phyloP scores from a whole-genome alignment of 1,139 yeast species.

The Protomyces inouyei region DNA sequence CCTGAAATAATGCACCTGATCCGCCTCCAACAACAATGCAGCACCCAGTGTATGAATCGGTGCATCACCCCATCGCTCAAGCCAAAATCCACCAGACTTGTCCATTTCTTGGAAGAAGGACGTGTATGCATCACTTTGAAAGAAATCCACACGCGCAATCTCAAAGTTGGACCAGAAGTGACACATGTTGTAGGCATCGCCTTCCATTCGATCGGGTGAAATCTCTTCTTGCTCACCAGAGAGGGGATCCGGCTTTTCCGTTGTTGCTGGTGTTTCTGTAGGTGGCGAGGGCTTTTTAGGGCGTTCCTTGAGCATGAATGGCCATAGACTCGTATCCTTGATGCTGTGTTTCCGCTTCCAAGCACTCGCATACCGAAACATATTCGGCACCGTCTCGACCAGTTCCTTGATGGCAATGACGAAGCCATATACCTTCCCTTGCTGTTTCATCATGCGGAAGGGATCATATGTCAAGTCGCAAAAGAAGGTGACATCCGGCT shows the following conservation, averaged over 20 bases:
- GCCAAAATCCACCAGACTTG: constrained; percentile 69
- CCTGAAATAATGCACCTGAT: constrained; percentile 78
- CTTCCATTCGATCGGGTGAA: constrained; percentile 34
- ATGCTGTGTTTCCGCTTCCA: constrained; percentile 51
- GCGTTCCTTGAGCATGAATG: constrained; percentile 40
- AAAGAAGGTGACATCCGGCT: constrained; percentile 81
- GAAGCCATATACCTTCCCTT: constrained; percentile 74
- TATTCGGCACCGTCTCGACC: constrained; percentile 70
- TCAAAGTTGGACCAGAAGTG: constrained; percentile 96
- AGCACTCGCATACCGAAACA: constrained; percentile 64
- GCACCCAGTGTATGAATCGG: constrained; percentile 83
- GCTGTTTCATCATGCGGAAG: constrained; percentile 67
- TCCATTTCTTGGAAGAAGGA: constrained; percentile 65
- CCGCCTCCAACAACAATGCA: constrained; percentile 61
- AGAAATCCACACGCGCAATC: constrained; percentile 73
- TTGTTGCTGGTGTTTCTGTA: constrained; percentile 27
- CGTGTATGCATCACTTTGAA: constrained; percentile 58
- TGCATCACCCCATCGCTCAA: constrained; percentile 94
- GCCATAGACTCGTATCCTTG: constrained; percentile 48
- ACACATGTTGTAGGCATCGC: constrained; percentile 69
- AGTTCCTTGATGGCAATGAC: constrained; percentile 71
- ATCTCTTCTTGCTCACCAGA: constrained; percentile 34
- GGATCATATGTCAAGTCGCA: constrained; percentile 93
- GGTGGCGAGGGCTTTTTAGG: constrained; percentile 31
- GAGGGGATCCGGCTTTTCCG: constrained; percentile 23